These are phyloP conservation scores for Candida gorgasii DNA, from an alignment of 805 yeast species.

Conservation along the genomic window DNA sequence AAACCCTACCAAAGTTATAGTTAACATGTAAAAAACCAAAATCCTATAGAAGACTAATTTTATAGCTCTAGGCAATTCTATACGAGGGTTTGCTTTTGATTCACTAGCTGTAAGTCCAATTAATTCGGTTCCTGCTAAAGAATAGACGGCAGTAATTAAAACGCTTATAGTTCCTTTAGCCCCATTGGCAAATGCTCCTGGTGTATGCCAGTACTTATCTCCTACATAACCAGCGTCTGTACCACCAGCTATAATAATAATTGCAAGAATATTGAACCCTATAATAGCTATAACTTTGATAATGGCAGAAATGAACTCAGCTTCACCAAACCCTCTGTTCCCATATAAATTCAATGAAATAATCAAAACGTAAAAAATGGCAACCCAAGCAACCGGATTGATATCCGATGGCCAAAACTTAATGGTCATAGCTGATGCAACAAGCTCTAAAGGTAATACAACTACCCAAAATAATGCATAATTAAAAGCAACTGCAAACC, in stretches of 20 bases:
- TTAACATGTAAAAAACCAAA: conserved; percentile 39
- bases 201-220: conserved; percentile 36
- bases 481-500: conserved; percentile 48
- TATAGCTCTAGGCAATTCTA: conserved; percentile 41
- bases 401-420: conserved; percentile 40
- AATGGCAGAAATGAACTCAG: conserved; percentile 36
- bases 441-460: conserved; percentile 43
- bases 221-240: conserved; percentile 42
- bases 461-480: conserved; percentile 47
- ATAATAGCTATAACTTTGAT: conserved; percentile 39
- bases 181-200: conserved; percentile 43
- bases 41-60: conserved; percentile 46
- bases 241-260: conserved; percentile 42
- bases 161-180: conserved; percentile 41
- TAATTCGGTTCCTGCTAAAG: conserved; percentile 45
- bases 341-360: conserved; percentile 36
- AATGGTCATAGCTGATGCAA: conserved; percentile 43
- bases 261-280: conserved; percentile 42
- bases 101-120: conserved; percentile 42
- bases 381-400: conserved; percentile 44
- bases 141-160: conserved; percentile 42
- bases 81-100: conserved; percentile 38
- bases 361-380: conserved; percentile 38
- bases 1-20: conserved; percentile 41
- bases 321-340: conserved; percentile 38